Percentiles rank a stretch among this genome's conserved stretches.
phyloP scores from a whole-genome alignment of 2,329 filamentous ascomycete species.

The Beauveria asiatica region DNA sequence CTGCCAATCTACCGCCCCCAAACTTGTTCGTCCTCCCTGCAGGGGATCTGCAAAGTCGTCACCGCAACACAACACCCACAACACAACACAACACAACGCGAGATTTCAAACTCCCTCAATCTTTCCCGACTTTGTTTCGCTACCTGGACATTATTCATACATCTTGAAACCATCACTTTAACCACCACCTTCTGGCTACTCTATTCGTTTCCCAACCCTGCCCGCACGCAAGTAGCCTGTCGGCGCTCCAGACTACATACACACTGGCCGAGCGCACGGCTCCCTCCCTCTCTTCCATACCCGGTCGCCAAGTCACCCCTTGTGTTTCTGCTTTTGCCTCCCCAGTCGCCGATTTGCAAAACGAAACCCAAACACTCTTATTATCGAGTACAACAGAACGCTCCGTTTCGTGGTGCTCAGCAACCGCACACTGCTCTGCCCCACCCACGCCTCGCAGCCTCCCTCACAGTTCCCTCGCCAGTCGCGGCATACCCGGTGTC shows the following conservation, averaged over 20 bases:
- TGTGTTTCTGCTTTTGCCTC: background rate
- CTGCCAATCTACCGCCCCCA: too few species aligned
- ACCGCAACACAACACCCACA: too few species aligned
- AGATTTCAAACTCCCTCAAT: too few species aligned
- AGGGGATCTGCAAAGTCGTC: too few species aligned
- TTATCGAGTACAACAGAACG: background rate
- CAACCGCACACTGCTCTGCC: background rate
- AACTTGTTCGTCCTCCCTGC: too few species aligned
- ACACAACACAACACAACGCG: too few species aligned
- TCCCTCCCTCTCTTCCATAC: background rate
- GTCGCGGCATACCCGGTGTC: background rate
- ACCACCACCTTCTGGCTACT: too few species aligned
- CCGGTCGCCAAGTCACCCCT: too few species aligned
- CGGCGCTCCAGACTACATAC: background rate
- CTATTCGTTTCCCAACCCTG: background rate
- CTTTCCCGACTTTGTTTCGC: too few species aligned
- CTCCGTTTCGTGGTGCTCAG: background rate
- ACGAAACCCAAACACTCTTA: background rate
- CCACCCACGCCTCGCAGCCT: background rate
- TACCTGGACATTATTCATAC: too few species aligned
- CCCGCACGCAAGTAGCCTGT: background rate
- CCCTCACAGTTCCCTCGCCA: background rate
- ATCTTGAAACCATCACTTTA: too few species aligned
- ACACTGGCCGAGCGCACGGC: background rate
- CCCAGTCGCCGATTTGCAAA: background rate